A percentile compares a stretch with the other conserved stretches of the same genome.
Conservation (phyloP, 768 basidiomycete species). For the Pleurotus eryngii region DNA sequence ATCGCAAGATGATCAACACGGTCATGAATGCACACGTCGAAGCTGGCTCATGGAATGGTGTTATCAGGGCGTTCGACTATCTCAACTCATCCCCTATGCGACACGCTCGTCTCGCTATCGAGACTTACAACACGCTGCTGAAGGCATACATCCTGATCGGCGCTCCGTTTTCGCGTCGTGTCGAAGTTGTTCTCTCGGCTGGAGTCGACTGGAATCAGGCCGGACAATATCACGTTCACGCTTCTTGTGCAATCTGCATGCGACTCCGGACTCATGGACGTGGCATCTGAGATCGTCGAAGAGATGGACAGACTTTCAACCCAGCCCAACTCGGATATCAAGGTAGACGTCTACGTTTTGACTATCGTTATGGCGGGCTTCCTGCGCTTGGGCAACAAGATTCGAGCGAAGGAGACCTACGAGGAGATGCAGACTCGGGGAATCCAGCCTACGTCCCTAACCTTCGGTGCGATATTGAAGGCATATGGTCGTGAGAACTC, state of each 20-base stretch:
- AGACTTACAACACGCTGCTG: constrained; percentile 73
- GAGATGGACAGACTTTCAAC: constrained; percentile 58
- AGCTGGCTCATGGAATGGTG: constrained; percentile 75
- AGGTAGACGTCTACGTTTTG: constrained; percentile 56
- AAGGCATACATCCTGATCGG: constrained; percentile 83
- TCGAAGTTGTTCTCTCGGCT: constrained; percentile 59
- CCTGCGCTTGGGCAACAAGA: constrained; percentile 50
- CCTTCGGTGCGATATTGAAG: constrained; percentile 64
- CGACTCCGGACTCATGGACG: constrained; percentile 60
- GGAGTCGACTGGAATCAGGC: constrained; percentile 43
- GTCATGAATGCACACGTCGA: constrained; percentile 85
- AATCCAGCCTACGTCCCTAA: constrained; percentile 64
- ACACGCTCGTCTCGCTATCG: constrained; percentile 45
- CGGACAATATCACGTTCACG: constrained; percentile 65
- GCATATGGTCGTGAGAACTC: constrained; percentile 52
- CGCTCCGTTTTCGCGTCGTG: constrained; percentile 69
- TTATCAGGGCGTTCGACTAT: constrained; percentile 66
- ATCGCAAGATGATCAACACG: constrained; percentile 60
- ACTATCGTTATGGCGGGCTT: constrained; percentile 77
- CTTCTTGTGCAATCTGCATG: constrained; percentile 80
- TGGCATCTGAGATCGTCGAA: constrained; percentile 62
- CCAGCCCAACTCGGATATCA: constrained; percentile 32
- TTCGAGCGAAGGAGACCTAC: constrained; percentile 60
- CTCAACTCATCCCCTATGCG: constrained; percentile 35
- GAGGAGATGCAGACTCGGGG: constrained; percentile 67